Base-by-base conservation (phyloP, 2,329 filamentous ascomycete species). In the Pseudopyrenochaeta lycopersici region DNA sequence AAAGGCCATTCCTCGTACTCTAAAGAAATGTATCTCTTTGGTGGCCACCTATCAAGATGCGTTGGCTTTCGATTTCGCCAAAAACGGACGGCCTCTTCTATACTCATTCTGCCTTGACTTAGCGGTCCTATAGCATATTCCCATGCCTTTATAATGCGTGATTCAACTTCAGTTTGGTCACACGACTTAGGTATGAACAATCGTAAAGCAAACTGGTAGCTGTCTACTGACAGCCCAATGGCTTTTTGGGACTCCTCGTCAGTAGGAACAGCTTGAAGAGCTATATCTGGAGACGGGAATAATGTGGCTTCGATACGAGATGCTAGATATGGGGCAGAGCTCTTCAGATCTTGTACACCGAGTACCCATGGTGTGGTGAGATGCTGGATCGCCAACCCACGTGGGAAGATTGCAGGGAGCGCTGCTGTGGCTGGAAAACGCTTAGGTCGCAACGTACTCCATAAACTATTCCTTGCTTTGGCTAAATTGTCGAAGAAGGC, bases 401-500 rank as follows among this genome's bases (percentile, higher is more conserved):
- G 66, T 2, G 74, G 72, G 20, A 71, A 74, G 5, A 64, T 58
- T 6, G 58, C 50, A 0, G 68, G 69, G 1, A 78, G 56, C 1
- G 60, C 47, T 1, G 63, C 51, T 6, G 58, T 59, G n/a, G 60
- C 62, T 11, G 74, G 66, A 46, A 63, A 47, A 2, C 50, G 29
- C 7, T 29, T 64, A 3, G 59, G 51, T 32, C 76, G 67, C 38
- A 70, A 40, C 5, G 56, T 49, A 7, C 29, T 40, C 75, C 76
- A 78, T 0, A 76, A 42, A 4, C 62, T 39, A 43, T 78, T 57
- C 41, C 75, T 67, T 7, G 58, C 60, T 53, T 58, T 59, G 23
- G 76, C 75, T 27, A 78, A 59, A 18, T 72, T 58, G 40, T 78
- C 73, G 1, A 77, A 38, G 46, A 78, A 78, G 4, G 45, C 63